Evolutionary conservation across 2,329 filamentous ascomycete genomes (phyloP).

Genomic region (Colletotrichum ledebouriae): DNA sequence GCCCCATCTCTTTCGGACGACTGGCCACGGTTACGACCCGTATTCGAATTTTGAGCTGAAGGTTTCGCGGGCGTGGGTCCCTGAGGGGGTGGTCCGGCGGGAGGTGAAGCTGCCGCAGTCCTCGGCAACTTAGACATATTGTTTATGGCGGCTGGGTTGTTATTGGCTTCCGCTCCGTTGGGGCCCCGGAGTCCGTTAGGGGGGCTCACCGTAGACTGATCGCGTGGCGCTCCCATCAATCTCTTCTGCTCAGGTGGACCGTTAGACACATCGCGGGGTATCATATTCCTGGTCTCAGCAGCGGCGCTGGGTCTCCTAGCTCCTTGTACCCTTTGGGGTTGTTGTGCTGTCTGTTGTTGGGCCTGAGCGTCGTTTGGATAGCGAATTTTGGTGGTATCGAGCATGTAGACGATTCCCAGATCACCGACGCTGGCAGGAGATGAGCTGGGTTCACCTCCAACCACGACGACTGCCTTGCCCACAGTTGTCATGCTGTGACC

Average conservation of each 20-base stretch:
- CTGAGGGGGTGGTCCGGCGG: constrained; percentile 64
- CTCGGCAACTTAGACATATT: constrained; percentile 57
- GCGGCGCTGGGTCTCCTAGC: constrained; percentile 59
- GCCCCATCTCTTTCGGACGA: constrained; percentile 62
- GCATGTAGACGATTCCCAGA: constrained; percentile 87
- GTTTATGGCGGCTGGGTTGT: constrained; percentile 49
- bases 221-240: constrained; percentile 55
- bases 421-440: constrained; percentile 85
- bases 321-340: constrained; percentile 58
- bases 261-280: constrained; percentile 66
- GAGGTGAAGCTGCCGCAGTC: constrained; percentile 53
- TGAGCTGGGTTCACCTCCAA: constrained; percentile 95
- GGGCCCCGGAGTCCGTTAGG: constrained; percentile 60
- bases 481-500: constrained; percentile 98
- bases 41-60: constrained; percentile 54
- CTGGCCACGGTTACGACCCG: constrained; percentile 61
- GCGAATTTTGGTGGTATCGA: constrained; percentile 96
- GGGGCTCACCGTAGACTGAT: constrained; percentile 51
- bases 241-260: constrained; percentile 65
- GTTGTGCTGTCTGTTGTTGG: constrained; percentile 46
- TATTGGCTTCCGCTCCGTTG: constrained; percentile 55
- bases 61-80: constrained; percentile 66
- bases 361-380: constrained; percentile 84
- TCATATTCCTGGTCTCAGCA: constrained; percentile 54
- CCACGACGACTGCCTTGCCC: constrained; percentile 90